Conservation (phyloP, 2,329 filamentous ascomycete species). For the Clonostachys solani region DNA sequence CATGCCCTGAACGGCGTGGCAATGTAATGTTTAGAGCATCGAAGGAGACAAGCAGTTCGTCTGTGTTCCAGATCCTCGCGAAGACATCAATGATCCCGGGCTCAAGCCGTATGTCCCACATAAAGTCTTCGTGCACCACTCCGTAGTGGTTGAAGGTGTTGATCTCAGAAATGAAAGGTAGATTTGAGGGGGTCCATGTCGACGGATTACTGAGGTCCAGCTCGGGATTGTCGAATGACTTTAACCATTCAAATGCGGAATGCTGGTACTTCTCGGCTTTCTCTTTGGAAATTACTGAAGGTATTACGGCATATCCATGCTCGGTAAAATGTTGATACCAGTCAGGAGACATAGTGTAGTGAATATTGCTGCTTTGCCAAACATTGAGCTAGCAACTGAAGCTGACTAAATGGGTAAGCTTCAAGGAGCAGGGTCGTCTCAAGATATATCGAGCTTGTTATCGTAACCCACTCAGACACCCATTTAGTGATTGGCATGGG, state of each 20-base stretch:
- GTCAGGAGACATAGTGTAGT: neutral
- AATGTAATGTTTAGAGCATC: slow-evolving; percentile 36
- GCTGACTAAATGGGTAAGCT: too few relatives aligned
- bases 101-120: slow-evolving; percentile 31
- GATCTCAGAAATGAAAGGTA: slow-evolving; percentile 25
- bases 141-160: slow-evolving; percentile 20
- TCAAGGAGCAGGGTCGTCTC: too few relatives aligned
- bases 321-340: neutral
- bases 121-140: slow-evolving; percentile 30
- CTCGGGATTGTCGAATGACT: neutral
- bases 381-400: too few relatives aligned
- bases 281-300: neutral
- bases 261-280: neutral
- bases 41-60: slow-evolving; percentile 38
- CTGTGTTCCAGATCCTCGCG: slow-evolving; percentile 29
- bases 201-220: slow-evolving; percentile 14
- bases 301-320: neutral
- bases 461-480: too few relatives aligned
- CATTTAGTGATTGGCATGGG: too few relatives aligned
- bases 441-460: too few relatives aligned
- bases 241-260: neutral
- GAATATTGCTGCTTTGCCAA: too few relatives aligned
- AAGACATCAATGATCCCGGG: slow-evolving; percentile 31
- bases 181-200: slow-evolving; percentile 28
- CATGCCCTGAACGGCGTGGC: slow-evolving; percentile 14